These are phyloP conservation scores for Phytophthora pluvialis DNA, from an alignment of 352 stramenopile species.

Conservation along the genomic window DNA sequence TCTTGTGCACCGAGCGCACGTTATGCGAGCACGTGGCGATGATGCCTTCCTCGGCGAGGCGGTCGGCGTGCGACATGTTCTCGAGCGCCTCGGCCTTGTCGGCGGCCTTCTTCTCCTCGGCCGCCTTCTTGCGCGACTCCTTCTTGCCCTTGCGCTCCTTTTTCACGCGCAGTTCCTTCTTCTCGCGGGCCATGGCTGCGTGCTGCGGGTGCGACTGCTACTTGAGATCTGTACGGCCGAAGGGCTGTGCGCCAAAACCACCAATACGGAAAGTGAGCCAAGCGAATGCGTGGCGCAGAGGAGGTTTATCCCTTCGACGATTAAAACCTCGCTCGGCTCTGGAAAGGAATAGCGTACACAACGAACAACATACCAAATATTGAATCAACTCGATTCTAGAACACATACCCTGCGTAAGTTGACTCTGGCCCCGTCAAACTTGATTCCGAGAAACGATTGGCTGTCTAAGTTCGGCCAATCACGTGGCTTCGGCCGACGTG, in stretches of 20 bases:
- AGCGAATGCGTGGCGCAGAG: conserved; percentile 21
- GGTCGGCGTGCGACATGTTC: conserved; percentile 85
- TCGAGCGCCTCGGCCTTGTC: conserved; percentile 68
- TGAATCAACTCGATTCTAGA: background rate
- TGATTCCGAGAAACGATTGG: conserved; percentile 37
- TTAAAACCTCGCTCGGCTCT: conserved; percentile 20
- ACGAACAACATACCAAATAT: background rate
- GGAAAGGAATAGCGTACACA: background rate
- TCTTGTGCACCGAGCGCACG: conserved; percentile 91
- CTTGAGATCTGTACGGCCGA: conserved; percentile 19
- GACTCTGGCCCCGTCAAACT: background rate
- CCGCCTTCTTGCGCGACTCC: conserved; percentile 73
- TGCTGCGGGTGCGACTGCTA: background rate
- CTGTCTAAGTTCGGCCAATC: conserved; percentile 31
- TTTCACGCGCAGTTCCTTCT: conserved; percentile 72
- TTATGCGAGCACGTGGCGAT: conserved; percentile 96
- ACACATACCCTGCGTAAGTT: conserved; percentile 14
- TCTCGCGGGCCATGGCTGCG: conserved; percentile 33
- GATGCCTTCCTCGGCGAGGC: conserved; percentile 94
- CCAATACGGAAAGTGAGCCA: conserved; percentile 40
- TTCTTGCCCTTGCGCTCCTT: conserved; percentile 84
- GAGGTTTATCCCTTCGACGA: conserved; percentile 13
- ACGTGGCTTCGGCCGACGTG: conserved; percentile 14
- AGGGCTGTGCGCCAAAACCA: conserved; percentile 35
- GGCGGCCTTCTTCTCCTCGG: conserved; percentile 80